Evolutionary conservation across 768 basidiomycete species (phyloP), one percentile per base, ranked within the genome.

Genomic region (Termitomyces sp.): DNA sequence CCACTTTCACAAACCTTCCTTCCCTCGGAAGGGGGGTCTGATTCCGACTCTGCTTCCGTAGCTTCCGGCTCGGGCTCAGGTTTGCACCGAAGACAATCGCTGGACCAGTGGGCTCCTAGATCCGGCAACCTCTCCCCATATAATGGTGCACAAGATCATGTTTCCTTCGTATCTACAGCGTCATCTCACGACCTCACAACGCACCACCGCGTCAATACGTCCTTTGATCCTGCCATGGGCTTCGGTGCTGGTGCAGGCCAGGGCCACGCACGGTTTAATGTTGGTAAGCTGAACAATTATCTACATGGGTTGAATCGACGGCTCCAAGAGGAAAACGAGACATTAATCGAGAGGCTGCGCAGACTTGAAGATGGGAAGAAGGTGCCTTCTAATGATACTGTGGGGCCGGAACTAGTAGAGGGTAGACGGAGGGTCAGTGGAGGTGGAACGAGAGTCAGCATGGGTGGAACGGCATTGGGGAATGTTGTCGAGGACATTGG

Each of bases 141-240:
- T 54, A 84, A 85, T 56, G 73, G 76, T 14, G 73, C 70, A 3
- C 70, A 69, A 10, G 86, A 86, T 58, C 76, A 80, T 40, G 81
- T 77, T 0, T 93, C 91, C 1, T 84, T 88, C 68, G 75, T 90
- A 46, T 93, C 91, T 3, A 91, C 88, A 1, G 82, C 89, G 1
- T 93, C 91, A 1, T 94, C 94, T 23, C 89, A 95, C 61, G 93
- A 96, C 67, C 75, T 96, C 41, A 91, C 91, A 2, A 84, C 86
- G 5, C 85, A 91, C 66, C 78, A 79, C 52, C 82, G 90, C 9
- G 88, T 83, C 55, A 95, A 96, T 65, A 90, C 91, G 12, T 94
- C 91, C 8, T 92, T 94, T 59, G 94, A 94, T 64, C 89, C 89
- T 25, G 82, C 85, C 1, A 83, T 91, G 66, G 89, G 89, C 14